Base-by-base conservation (phyloP, 1,284 basidiomycete genomes). In the Abortiporus biennis region DNA sequence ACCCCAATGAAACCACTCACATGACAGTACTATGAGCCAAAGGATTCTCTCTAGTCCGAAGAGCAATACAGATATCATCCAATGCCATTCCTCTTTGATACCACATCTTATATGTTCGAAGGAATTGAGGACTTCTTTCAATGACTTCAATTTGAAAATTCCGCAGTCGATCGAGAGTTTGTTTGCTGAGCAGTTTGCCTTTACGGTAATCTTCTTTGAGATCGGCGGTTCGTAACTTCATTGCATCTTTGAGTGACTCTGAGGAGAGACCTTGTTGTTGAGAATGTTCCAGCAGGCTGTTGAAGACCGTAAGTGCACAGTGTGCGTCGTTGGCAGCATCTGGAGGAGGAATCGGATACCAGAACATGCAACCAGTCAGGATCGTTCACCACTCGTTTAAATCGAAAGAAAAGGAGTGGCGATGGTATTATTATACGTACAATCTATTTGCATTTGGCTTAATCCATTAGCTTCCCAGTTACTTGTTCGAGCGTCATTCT, bases 301-400 rank as follows among this genome's bases (percentile, higher is more conserved):
- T 59, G 50, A 75, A 74, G 15, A 78, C 69, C 53, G 69, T 63
- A 15, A 80, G 49, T 1, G 68, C 68, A 38, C 68, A 72, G 50
- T 81, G 71, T 35, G 69, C 76, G 49, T 81, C 78, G 47, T 80
- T 80, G 0, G 78, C 77, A 1, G 79, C 77, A 47, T 80, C 78
- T 80, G 36, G 4, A 15, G 29, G 23, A 12, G 31, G n/a, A 32
- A 17, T 13, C 15, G 5, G 31, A 32, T 22, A 22, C 31, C 23
- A 9, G 39, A 32, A 13, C 13, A 21, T 39, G 9, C 16, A 4
- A 20, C 19, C 15, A n/a, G 29, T 30, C 36, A 34, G 27, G 13
- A 21, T 17, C 25, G 24, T 6, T 23, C 30, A 38, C 13, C 8
- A 39, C 8, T 13, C 8, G 2, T 16, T 17, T n/a, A 35, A n/a